Percentiles rank a stretch among this genome's conserved stretches.
Evolutionary conservation across 495 filamentous ascomycete species (phyloP).

Genomic region (Penicillium psychrofluorescens): DNA sequence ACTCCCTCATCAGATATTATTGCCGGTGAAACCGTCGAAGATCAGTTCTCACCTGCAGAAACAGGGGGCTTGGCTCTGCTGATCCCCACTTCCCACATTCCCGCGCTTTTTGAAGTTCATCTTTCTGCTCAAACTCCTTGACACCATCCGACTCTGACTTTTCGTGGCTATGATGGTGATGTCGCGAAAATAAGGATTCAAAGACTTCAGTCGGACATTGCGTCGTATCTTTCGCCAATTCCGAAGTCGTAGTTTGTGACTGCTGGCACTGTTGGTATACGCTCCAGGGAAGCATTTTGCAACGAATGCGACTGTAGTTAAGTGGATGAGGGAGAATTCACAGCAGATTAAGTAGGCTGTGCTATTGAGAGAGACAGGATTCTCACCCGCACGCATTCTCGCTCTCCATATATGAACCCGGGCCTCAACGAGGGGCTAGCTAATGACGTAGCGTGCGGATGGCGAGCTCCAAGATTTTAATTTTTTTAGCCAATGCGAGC

Average conservation of each 20-base stretch:
- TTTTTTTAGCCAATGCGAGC: no score
- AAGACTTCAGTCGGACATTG: constrained; percentile 46
- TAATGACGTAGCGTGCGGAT: no score
- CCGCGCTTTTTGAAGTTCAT: constrained; percentile 40
- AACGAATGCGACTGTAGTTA: constrained; percentile 1
- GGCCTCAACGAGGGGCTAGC: no score
- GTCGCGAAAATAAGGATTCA: constrained; percentile 43
- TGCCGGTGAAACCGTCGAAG: neutral
- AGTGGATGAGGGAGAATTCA: neutral
- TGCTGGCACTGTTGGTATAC: constrained; percentile 46
- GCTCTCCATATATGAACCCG: no score
- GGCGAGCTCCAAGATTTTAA: no score
- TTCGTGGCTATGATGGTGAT: constrained; percentile 6
- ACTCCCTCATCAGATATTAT: neutral
- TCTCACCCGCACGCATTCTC: no score
- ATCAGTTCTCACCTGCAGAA: constrained; percentile 41
- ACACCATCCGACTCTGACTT: constrained; percentile 8
- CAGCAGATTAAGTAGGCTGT: no score
- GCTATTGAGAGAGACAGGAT: no score
- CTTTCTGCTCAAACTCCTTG: constrained; percentile 19
- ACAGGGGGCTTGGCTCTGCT: constrained; percentile 56
- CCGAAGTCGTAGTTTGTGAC: constrained; percentile 45
- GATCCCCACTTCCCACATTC: constrained; percentile 64
- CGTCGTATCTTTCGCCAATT: constrained; percentile 46
- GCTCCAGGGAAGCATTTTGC: constrained; percentile 19